A percentile compares a stretch with the other conserved stretches of the same genome.
phyloP scores from a whole-genome alignment of 306 rosid genomes.

The Lablab purpureus region DNA sequence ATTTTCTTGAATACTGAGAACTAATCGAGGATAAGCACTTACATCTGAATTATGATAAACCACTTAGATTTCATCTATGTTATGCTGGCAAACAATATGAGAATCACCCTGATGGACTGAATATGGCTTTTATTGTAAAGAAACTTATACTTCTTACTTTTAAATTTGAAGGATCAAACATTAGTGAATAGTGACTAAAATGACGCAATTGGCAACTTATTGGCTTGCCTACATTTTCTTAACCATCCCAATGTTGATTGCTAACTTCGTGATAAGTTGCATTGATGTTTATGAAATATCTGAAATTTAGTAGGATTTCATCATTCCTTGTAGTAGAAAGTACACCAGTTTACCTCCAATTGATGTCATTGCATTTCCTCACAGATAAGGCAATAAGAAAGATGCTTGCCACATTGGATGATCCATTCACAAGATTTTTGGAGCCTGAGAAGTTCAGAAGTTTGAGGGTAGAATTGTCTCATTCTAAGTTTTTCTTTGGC shows the following conservation, averaged over 20 bases:
- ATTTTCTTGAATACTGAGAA: conserved; percentile 18
- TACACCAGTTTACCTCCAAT: conserved; percentile 34
- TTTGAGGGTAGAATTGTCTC: conserved; percentile 73
- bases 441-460: conserved; percentile 93
- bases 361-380: conserved; percentile 43
- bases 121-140: background rate
- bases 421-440: conserved; percentile 92
- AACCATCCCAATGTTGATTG: conserved; percentile 10
- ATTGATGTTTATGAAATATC: conserved; percentile 35
- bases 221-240: conserved; percentile 3
- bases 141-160: background rate
- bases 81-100: background rate
- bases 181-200: conserved; percentile 19
- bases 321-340: conserved; percentile 33
- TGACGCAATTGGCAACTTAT: background rate
- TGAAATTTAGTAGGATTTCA: conserved; percentile 22
- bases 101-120: conserved; percentile 1
- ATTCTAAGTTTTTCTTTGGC: conserved; percentile 41
- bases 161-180: conserved; percentile 17
- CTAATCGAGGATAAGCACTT: background rate
- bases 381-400: conserved; percentile 89
- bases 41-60: background rate
- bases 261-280: conserved; percentile 9
- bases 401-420: conserved; percentile 95
- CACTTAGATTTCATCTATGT: background rate